Evolutionary conservation across 345 rosid species (phyloP).

Genomic region (Eucalyptus sideroxylon): DNA sequence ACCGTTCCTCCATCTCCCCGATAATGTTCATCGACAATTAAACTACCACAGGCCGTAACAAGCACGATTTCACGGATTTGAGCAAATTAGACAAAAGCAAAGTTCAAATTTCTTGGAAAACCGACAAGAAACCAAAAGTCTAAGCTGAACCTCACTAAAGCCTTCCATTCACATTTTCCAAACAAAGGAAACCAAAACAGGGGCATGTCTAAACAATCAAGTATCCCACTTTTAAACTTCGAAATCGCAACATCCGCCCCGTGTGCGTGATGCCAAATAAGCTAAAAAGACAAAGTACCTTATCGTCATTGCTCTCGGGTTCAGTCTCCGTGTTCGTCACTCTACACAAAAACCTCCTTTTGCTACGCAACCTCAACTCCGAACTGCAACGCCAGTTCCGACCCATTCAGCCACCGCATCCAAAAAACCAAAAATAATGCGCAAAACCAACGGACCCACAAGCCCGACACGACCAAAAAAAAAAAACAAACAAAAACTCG

Average conservation of each 20-base stretch:
- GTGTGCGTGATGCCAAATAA: background rate
- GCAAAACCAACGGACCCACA: background rate
- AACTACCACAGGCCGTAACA: background rate
- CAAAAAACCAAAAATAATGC: background rate
- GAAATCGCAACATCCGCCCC: background rate
- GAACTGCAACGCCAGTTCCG: background rate
- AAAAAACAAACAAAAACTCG: background rate
- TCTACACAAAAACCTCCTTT: constrained; percentile 42
- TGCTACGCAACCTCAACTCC: constrained; percentile 21
- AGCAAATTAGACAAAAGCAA: background rate
- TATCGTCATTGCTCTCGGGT: constrained; percentile 65
- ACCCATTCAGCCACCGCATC: background rate
- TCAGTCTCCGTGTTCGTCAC: constrained; percentile 50
- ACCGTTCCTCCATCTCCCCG: background rate
- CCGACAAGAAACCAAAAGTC: background rate
- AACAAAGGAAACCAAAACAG: background rate
- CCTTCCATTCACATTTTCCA: background rate
- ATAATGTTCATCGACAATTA: background rate
- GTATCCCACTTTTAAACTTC: background rate
- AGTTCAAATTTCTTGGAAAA: background rate
- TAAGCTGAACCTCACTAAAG: background rate
- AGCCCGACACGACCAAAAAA: background rate
- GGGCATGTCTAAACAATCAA: background rate
- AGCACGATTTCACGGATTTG: background rate
- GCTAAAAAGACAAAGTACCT: constrained; percentile 12